These are phyloP conservation scores for Dillenia suffruticosa DNA, from an alignment of 164 flowering plant species.

Conservation along the genomic window DNA sequence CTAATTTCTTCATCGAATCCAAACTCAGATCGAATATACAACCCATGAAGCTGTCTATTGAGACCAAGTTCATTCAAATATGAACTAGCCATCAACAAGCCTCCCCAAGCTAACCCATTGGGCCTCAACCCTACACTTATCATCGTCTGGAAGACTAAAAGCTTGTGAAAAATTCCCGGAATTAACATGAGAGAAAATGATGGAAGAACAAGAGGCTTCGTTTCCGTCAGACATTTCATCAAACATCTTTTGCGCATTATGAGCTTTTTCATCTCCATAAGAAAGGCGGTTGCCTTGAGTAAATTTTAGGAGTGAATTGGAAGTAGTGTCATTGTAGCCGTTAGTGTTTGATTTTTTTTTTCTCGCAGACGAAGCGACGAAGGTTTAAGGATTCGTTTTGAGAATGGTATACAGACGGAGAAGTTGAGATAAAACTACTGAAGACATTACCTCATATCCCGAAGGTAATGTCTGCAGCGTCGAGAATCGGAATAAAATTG, in stretches of 20 bases:
- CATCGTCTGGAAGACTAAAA: slow-evolving; percentile 15
- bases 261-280: too few relatives aligned
- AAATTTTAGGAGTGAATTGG: too few relatives aligned
- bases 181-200: slow-evolving; percentile 13
- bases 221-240: slow-evolving; percentile 17
- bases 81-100: slow-evolving; percentile 22
- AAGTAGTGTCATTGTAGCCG: too few relatives aligned
- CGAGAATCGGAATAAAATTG: too few relatives aligned
- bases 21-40: slow-evolving; percentile 22
- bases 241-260: slow-evolving; percentile 15
- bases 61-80: slow-evolving; percentile 11
- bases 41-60: slow-evolving; percentile 28
- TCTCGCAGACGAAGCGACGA: too few relatives aligned
- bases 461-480: too few relatives aligned
- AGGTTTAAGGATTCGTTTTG: too few relatives aligned
- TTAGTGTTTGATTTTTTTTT: too few relatives aligned
- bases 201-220: slow-evolving; percentile 15
- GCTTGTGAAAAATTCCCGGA: slow-evolving; percentile 11
- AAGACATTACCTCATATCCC: too few relatives aligned
- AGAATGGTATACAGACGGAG: too few relatives aligned
- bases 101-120: slow-evolving; percentile 16
- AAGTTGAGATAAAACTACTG: too few relatives aligned
- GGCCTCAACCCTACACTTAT: slow-evolving; percentile 13
- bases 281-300: too few relatives aligned
- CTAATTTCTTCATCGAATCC: slow-evolving; percentile 7